Evolutionary conservation across 2,329 filamentous ascomycete genomes (phyloP).

Genomic region (Calonectria pseudoturangicola): DNA sequence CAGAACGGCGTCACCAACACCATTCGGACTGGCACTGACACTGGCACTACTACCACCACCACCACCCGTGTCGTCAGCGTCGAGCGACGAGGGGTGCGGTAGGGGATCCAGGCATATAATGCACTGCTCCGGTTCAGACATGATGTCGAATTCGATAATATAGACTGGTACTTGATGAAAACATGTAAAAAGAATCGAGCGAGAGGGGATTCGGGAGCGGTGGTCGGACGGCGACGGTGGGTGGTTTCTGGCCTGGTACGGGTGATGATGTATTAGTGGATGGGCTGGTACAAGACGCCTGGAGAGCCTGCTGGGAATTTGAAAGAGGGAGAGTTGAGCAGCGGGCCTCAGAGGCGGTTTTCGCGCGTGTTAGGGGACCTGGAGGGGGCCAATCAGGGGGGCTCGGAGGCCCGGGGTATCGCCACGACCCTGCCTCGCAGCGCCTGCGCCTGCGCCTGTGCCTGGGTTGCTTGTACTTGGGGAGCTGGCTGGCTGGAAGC

Average conservation of each 20-base stretch:
- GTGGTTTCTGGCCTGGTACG: constrained; percentile 40
- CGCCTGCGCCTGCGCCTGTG: constrained; percentile 12
- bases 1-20: constrained; percentile 49
- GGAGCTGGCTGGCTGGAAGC: constrained; percentile 24
- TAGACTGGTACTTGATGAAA: constrained; percentile 62
- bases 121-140: constrained; percentile 78
- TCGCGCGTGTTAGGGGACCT: constrained; percentile 56
- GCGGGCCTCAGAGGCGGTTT: constrained; percentile 53
- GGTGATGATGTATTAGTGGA: constrained; percentile 59
- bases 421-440: constrained; percentile 53
- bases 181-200: constrained; percentile 66
- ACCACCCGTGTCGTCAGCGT: constrained; percentile 43
- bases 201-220: constrained; percentile 48
- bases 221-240: constrained; percentile 47
- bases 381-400: constrained; percentile 58
- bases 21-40: constrained; percentile 48
- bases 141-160: constrained; percentile 65
- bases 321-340: constrained; percentile 55
- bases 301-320: constrained; percentile 53
- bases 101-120: constrained; percentile 81
- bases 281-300: constrained; percentile 44
- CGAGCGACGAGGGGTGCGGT: constrained; percentile 59
- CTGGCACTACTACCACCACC: constrained; percentile 41
- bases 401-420: constrained; percentile 47
- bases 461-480: constrained; percentile 34